Percentiles rank a stretch among this genome's conserved stretches.
Evolutionary conservation across 192 early-diverging fungal genomes (phyloP).

Genomic region (Podila epigama): DNA sequence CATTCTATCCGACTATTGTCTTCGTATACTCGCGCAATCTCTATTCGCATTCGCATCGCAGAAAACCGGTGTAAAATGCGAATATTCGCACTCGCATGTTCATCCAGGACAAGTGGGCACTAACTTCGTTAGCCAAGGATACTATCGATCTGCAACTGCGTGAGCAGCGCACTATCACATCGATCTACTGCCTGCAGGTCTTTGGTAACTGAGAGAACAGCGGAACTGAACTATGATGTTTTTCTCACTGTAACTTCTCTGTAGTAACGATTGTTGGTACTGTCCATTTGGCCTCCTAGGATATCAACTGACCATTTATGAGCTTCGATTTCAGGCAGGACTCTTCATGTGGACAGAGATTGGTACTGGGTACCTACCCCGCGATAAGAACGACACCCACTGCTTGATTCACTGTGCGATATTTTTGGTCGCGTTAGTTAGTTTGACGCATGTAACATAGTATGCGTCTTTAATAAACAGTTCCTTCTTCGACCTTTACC

Average conservation of each 20-base stretch:
- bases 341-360: conserved; percentile 3
- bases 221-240: conserved; percentile 1
- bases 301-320: conserved; percentile 22
- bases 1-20: no score
- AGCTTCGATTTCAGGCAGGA: conserved; percentile 20
- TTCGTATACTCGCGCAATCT: no score
- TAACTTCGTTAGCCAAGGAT: conserved; percentile 19
- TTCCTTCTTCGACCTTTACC: no score
- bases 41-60: no score
- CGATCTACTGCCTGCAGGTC: conserved; percentile 12
- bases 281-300: conserved; percentile 9
- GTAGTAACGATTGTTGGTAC: conserved; percentile 8
- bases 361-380: conserved; percentile 16
- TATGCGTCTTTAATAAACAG: no score
- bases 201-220: conserved; percentile 14
- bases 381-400: conserved; percentile 24
- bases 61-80: no score
- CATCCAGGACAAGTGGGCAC: conserved; percentile 25
- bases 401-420: conserved; percentile 29
- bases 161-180: conserved; percentile 12
- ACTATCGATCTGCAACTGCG: conserved; percentile 14
- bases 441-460: no score
- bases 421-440: no score
- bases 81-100: conserved; percentile 8
- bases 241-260: conserved; percentile 15